A percentile compares a stretch with the other conserved stretches of the same genome.
Conservation (phyloP, 78 protist species). For the Dictyostelium purpureum region DNA sequence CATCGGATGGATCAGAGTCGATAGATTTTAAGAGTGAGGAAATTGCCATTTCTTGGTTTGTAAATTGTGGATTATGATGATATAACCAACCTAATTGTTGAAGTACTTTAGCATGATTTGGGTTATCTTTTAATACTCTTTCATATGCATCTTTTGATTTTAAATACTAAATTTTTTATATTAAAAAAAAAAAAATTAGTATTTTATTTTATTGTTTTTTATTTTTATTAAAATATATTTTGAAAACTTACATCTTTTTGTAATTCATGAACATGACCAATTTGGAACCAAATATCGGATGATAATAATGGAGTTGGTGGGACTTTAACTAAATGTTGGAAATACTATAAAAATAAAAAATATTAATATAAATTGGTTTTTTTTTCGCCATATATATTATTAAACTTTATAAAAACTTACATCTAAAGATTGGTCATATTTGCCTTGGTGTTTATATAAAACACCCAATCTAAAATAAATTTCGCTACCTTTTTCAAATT, state of each 20-base stretch:
- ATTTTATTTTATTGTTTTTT: not conserved
- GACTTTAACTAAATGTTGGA: constrained; percentile 37
- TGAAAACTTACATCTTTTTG: constrained; percentile 81
- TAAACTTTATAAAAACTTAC: not conserved
- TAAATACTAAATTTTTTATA: constrained; percentile 2
- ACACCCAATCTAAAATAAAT: constrained; percentile 90
- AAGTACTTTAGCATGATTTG: constrained; percentile 81
- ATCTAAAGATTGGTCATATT: constrained; percentile 78
- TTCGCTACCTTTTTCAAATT: constrained; percentile 87
- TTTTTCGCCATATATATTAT: not conserved
- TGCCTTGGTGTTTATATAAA: constrained; percentile 88
- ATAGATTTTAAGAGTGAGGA: constrained; percentile 58
- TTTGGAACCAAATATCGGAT: constrained; percentile 91
- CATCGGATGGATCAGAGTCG: constrained; percentile 86
- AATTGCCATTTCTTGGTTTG: constrained; percentile 75
- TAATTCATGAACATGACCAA: constrained; percentile 91
- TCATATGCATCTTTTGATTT: constrained; percentile 89
- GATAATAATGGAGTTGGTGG: constrained; percentile 87
- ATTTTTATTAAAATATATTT: not conserved
- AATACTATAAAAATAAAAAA: constrained; percentile 65
- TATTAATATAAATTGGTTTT: not conserved
- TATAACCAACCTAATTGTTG: constrained; percentile 93
- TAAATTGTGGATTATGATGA: constrained; percentile 74
- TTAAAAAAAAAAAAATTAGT: not conserved
- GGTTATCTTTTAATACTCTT: constrained; percentile 79